Base-by-base conservation (phyloP, 2,329 filamentous ascomycete species). In the Penicillium sp. region DNA sequence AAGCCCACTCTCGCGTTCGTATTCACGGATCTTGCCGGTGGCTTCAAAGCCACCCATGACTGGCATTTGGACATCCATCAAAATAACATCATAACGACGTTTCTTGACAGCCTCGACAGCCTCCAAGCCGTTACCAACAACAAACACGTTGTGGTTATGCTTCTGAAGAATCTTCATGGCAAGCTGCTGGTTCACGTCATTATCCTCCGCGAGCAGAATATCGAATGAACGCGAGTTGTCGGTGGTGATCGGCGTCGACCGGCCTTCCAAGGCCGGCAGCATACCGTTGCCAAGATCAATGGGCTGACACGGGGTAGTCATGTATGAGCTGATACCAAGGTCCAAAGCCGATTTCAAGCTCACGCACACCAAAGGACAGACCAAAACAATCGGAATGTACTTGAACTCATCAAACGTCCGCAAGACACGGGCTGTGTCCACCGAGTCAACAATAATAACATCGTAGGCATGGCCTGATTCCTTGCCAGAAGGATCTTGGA, bases 11-110 rank as follows among this genome's bases (percentile, higher is more conserved):
- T 87, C 89, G 59, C 88, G 87, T 75, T 99, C 94, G 74, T 93
- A 97, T 73, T 97, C 92, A 68, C 94, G 87, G 65, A 99, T 99
- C 80, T 96, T 96, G 65, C 87, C 90, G 5, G 94, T 99, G 15
- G 94, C 92, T 77, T 99, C 94, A 72, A 99, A 97, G 44, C 94
- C 94, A 72, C 94, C 94, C 92, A 97, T 97, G 69, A 97, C 90
- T n/a, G 94, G 94, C 94, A 99, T 99, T 74, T 97, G 94, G 19
- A 99, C 94, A 72, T 99, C 94, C 94, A 99, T 99, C 48, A 99
- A 83, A 63, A 99, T 94, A 60, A 96, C 91, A 74, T 99, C 94
- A 73, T 95, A 99, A 72, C 91, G 89, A 78, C 89, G 93, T 72
- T 88, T 86, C 81, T 95, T 92, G 66, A 97, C 87, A n/a, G 90